Conservation (phyloP, 768 basidiomycete species). For the Amanita polypyramis region DNA sequence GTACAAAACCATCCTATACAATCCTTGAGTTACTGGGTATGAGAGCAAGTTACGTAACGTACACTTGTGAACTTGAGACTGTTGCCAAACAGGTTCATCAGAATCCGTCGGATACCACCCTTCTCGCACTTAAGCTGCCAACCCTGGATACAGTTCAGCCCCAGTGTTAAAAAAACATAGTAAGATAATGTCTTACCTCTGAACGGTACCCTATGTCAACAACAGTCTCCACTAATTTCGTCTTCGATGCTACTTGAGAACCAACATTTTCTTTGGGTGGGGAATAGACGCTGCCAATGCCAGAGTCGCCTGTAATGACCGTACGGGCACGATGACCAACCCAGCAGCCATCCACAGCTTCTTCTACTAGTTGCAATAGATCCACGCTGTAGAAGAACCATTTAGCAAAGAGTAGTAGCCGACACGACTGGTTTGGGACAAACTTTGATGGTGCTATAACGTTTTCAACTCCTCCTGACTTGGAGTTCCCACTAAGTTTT, state of each 20-base stretch:
- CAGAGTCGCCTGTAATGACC: slow-evolving; percentile 53
- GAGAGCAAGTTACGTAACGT: slow-evolving; percentile 14
- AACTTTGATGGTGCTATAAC: slow-evolving; percentile 60
- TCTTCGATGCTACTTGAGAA: slow-evolving; percentile 30
- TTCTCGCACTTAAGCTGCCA: slow-evolving; percentile 87
- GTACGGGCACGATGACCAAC: slow-evolving; percentile 83
- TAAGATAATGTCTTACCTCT: slow-evolving; percentile 33
- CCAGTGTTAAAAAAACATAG: neutral
- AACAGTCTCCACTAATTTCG: slow-evolving; percentile 69
- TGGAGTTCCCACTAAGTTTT: slow-evolving; percentile 81
- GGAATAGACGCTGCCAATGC: slow-evolving; percentile 89
- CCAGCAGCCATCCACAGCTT: slow-evolving; percentile 90
- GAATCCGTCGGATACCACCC: slow-evolving; percentile 80
- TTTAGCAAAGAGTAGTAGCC: slow-evolving; percentile 4
- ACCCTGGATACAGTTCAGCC: slow-evolving; percentile 34
- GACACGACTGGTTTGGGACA: slow-evolving; percentile 15
- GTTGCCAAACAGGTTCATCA: slow-evolving; percentile 95
- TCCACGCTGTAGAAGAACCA: slow-evolving; percentile 38
- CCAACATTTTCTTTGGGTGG: slow-evolving; percentile 55
- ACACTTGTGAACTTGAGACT: slow-evolving; percentile 88
- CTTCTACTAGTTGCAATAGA: slow-evolving; percentile 74
- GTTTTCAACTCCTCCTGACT: slow-evolving; percentile 69
- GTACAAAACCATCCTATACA: slow-evolving; percentile 72
- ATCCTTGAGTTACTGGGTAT: slow-evolving; percentile 1
- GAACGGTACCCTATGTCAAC: slow-evolving; percentile 72